Percentiles rank a stretch among this genome's conserved stretches.
Conservation (phyloP, 140 eudicot species). For the Erigeron philadelphicus region DNA sequence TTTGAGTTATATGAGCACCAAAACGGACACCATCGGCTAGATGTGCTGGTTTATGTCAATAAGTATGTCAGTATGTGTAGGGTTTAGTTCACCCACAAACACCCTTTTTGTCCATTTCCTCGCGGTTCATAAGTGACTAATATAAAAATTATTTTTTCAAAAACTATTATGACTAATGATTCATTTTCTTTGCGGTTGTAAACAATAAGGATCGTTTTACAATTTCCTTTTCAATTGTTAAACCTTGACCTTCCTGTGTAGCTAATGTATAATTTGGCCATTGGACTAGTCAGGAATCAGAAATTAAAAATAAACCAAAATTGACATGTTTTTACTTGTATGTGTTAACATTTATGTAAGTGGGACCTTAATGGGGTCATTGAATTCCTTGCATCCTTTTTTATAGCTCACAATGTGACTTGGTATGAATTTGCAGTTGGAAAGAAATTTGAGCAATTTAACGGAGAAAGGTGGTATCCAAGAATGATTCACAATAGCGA, state of each 20-base stretch:
- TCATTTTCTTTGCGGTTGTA: neutral
- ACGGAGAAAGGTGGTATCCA: conserved; percentile 33
- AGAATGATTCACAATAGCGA: conserved; percentile 23
- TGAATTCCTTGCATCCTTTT: neutral
- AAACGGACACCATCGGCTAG: too few species aligned
- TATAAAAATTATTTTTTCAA: too few species aligned
- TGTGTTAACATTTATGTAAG: neutral
- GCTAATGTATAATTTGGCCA: neutral
- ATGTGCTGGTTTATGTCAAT: too few species aligned
- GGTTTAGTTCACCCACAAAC: too few species aligned
- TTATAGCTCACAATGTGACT: neutral
- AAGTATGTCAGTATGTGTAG: too few species aligned
- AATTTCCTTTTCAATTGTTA: neutral
- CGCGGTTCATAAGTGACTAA: too few species aligned
- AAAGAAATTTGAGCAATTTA: conserved; percentile 38
- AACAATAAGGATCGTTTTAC: neutral
- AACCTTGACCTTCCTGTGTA: neutral
- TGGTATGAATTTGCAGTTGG: conserved; percentile 48
- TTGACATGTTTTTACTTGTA: neutral
- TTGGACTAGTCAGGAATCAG: neutral
- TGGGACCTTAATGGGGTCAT: neutral
- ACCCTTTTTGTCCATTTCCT: too few species aligned
- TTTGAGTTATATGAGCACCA: too few species aligned
- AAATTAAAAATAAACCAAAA: neutral
- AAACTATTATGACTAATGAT: neutral